phyloP scores from a whole-genome alignment of 768 basidiomycete species.

The Neoboletus magnificus region DNA sequence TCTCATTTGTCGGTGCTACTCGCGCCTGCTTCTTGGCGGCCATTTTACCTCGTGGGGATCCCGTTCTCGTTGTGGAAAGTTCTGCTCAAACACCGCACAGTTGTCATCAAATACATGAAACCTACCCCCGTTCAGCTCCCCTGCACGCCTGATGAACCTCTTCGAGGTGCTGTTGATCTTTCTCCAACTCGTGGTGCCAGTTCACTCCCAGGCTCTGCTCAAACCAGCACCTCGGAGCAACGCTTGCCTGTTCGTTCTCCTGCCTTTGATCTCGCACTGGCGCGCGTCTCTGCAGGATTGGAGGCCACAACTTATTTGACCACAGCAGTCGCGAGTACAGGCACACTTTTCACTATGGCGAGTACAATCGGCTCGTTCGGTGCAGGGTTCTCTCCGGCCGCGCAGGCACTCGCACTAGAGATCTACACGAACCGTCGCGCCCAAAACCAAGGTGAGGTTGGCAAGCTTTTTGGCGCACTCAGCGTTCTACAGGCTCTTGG shows the following conservation, averaged over 20 bases:
- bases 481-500: constrained; percentile 70
- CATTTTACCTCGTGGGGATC: constrained; percentile 56
- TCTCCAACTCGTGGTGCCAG: constrained; percentile 1
- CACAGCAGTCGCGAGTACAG: constrained; percentile 47
- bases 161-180: neutral
- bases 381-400: constrained; percentile 59
- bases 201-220: constrained; percentile 2
- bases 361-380: constrained; percentile 55
- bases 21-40: constrained; percentile 55
- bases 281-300: constrained; percentile 56
- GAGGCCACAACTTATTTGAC: constrained; percentile 50
- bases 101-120: constrained; percentile 52
- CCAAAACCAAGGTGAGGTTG: constrained; percentile 47
- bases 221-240: neutral
- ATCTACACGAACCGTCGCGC: constrained; percentile 55
- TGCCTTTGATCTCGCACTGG: constrained; percentile 66
- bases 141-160: constrained; percentile 17
- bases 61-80: neutral
- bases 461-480: constrained; percentile 76
- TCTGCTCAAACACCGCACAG: constrained; percentile 31
- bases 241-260: constrained; percentile 36
- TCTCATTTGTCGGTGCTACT: constrained; percentile 50
- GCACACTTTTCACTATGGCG: constrained; percentile 49
- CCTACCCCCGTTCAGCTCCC: constrained; percentile 31
- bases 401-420: constrained; percentile 69